These are phyloP conservation scores for Mortierella sp. DNA, from an alignment of 371 early-diverging fungal species.

Conservation along the genomic window DNA sequence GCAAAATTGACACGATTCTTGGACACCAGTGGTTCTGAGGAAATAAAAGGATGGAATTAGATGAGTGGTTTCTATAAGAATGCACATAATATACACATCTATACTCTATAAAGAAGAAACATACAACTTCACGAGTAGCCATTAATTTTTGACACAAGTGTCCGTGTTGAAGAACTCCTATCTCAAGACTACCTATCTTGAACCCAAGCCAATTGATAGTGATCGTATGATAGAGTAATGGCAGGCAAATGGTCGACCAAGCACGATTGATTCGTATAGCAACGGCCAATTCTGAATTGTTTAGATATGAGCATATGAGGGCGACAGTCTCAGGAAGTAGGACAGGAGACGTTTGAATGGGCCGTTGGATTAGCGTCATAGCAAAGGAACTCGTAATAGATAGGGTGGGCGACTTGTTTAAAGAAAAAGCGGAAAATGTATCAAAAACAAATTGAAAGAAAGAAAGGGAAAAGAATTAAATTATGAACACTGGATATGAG, in stretches of 20 bases:
- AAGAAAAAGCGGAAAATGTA: too few relatives aligned
- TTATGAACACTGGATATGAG: too few relatives aligned
- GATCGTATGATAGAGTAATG: constrained; percentile 28
- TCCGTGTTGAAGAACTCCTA: constrained; percentile 22
- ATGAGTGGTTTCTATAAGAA: background rate
- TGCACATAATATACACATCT: background rate
- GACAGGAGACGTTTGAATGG: constrained; percentile 13
- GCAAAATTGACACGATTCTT: constrained; percentile 15
- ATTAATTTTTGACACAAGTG: constrained; percentile 12
- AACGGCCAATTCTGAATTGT: constrained; percentile 8
- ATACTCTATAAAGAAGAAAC: background rate
- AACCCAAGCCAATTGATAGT: constrained; percentile 7
- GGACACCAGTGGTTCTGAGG: constrained; percentile 39
- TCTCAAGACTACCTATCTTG: constrained; percentile 33
- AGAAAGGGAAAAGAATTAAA: too few relatives aligned
- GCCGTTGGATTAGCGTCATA: too few relatives aligned
- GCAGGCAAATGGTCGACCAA: constrained; percentile 20
- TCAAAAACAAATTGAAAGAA: too few relatives aligned
- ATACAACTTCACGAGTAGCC: constrained; percentile 31
- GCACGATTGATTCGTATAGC: constrained; percentile 15
- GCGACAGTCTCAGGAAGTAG: constrained; percentile 28
- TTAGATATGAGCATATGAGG: constrained; percentile 17
- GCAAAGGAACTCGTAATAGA: too few relatives aligned
- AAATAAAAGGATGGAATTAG: background rate
- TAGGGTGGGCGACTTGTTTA: too few relatives aligned